Base-by-base conservation (phyloP, 1,139 yeast species). In the Diutina scorzettiae region DNA sequence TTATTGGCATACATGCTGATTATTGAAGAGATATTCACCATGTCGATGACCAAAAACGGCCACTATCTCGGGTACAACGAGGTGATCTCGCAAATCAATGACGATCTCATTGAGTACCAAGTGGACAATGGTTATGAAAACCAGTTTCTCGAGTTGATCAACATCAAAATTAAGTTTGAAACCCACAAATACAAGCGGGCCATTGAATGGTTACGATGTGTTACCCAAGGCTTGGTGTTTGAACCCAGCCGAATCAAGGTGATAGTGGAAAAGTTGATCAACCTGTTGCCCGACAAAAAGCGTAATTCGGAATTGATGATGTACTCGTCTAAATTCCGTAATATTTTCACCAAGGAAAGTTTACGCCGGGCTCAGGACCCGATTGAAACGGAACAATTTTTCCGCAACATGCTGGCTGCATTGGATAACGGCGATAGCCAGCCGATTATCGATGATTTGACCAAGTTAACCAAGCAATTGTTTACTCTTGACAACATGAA, bases 301-400 rank as follows among this genome's bases (percentile, higher is more conserved):
- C 76, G 98, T 55, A 76, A 76, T 51, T 97, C 95, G 19, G 76
- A 76, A 41, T 59, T 71, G 3, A 80, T 89, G 77, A 63, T 86
- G 63, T 63, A 70, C 46, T 81, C 95, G 1, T 58, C 82, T 11
- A 68, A 76, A 29, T 66, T 70, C 49, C 69, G 81, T 50, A 63
- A 71, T 16, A 58, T 76, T 33, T 76, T 73, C 48, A 68, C 73
- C 16, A 69, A 70, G 17, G 64, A 78, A 44, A 80, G 95, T 0
- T 62, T 84, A 44, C 70, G 78, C 47, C 76, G 75, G 49, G 76
- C 89, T 0, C 76, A 76, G 40, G 94, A 89, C 57, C 63, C 74
- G 9, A 60, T 87, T 19, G 62, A 64, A 41, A 75, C 80, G 21
- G 96, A 89, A 56, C 57, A 58, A 0, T 75, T 78, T 46, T 72